Conservation (phyloP, 176 grass and related monocot species). For the Carex kokanica region DNA sequence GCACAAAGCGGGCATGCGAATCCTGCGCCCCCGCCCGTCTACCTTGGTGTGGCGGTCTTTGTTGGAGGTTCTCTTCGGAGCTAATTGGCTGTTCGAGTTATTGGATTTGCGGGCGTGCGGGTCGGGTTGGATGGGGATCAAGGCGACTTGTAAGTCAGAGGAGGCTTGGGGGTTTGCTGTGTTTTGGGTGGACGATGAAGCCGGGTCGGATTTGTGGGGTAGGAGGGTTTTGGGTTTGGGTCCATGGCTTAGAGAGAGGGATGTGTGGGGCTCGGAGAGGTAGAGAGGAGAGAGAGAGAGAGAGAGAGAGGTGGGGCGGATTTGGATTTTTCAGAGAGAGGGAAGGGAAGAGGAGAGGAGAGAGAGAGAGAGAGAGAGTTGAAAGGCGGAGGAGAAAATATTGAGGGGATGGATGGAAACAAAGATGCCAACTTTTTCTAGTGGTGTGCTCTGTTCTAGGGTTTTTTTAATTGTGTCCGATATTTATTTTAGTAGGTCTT, state of each 20-base stretch:
- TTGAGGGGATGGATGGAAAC: conserved; percentile 24
- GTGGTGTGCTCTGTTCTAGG: conserved; percentile 32
- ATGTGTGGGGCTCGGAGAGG: neutral
- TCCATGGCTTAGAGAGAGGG: conserved; percentile 27
- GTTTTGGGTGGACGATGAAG: conserved; percentile 14
- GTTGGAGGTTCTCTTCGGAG: conserved; percentile 46
- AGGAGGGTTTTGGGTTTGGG: conserved; percentile 21
- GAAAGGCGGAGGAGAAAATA: conserved; percentile 23
- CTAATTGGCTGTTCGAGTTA: conserved; percentile 23
- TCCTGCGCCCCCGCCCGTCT: conserved; percentile 40
- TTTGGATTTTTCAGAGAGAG: conserved; percentile 18
- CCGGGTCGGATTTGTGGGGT: conserved; percentile 31
- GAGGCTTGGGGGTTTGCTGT: neutral
- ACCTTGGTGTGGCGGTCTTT: conserved; percentile 56
- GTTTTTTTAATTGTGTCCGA: conserved; percentile 14
- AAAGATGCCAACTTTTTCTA: conserved; percentile 32
- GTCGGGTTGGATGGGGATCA: conserved; percentile 18
- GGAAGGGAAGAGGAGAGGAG: no score
- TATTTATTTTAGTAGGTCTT: neutral
- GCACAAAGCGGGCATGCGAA: conserved; percentile 49
- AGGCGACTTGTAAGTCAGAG: conserved; percentile 27
- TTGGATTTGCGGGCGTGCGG: conserved; percentile 17
- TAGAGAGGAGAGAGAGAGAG: neutral
- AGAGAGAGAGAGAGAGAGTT: conserved; percentile 16
- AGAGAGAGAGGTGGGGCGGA: conserved; percentile 16